Percentiles rank a stretch among this genome's conserved stretches.
Conservation (phyloP, 805 yeast genomes). For the Kodamaea leandrae region DNA sequence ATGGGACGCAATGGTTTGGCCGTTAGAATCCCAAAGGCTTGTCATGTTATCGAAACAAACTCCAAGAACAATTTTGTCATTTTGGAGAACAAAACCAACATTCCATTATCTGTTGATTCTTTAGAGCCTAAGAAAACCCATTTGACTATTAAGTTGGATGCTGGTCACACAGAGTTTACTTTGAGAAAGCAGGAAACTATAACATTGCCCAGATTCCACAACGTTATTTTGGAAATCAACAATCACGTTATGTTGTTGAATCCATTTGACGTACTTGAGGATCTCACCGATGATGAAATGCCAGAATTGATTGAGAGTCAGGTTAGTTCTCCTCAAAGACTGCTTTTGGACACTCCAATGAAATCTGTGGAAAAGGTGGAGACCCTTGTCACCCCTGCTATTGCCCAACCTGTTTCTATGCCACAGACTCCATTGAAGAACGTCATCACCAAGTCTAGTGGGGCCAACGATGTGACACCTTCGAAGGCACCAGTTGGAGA, state of each 20-base stretch:
- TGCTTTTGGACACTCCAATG: conserved; percentile 1
- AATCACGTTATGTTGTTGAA: conserved; percentile 59
- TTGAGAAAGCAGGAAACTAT: conserved; percentile 64
- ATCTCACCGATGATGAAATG: conserved; percentile 44
- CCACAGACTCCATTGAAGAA: conserved; percentile 1
- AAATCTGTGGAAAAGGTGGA: not conserved
- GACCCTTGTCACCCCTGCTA: not conserved
- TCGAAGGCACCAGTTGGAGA: conserved; percentile 5
- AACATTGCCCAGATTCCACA: conserved; percentile 59
- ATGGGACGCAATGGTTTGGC: conserved; percentile 80
- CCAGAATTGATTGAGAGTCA: conserved; percentile 15
- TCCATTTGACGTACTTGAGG: conserved; percentile 44
- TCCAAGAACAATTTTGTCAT: conserved; percentile 18
- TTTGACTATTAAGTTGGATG: conserved; percentile 41
- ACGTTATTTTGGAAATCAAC: conserved; percentile 66
- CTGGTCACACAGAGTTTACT: conserved; percentile 49
- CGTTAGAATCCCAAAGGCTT: conserved; percentile 57
- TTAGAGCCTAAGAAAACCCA: conserved; percentile 16
- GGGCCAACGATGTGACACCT: conserved; percentile 1
- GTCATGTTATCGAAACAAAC: conserved; percentile 28
- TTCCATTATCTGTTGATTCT: conserved; percentile 19
- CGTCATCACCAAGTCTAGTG: not conserved
- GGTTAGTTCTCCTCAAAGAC: not conserved
- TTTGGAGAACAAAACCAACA: conserved; percentile 22
- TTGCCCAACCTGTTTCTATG: not conserved